These are phyloP conservation scores for Tetracladium setigerum DNA, from an alignment of 495 filamentous ascomycete genomes.

Conservation along the genomic window DNA sequence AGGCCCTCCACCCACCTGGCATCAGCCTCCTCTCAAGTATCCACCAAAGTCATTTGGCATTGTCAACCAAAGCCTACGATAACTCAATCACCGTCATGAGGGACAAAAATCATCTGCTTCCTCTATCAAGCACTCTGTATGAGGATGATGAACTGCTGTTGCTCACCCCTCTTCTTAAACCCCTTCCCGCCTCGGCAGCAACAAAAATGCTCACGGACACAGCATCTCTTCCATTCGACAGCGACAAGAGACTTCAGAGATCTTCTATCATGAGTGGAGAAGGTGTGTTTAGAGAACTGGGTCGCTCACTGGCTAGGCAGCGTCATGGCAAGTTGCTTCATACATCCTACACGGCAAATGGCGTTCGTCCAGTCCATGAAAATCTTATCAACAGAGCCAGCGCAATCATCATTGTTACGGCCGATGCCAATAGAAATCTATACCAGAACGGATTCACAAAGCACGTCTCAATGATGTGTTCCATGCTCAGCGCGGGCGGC, in stretches of 20 bases:
- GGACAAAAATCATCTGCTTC: conserved; percentile 71
- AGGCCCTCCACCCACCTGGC: conserved; percentile 73
- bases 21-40: conserved; percentile 64
- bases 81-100: conserved; percentile 79
- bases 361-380: conserved; percentile 81
- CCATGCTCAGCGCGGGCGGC: conserved; percentile 43
- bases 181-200: conserved; percentile 72
- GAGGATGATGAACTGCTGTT: conserved; percentile 78
- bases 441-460: conserved; percentile 91
- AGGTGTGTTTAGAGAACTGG: conserved; percentile 77
- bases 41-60: conserved; percentile 66
- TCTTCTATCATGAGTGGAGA: conserved; percentile 79
- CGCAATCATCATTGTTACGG: conserved; percentile 79
- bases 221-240: conserved; percentile 38
- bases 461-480: conserved; percentile 88
- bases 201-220: conserved; percentile 36
- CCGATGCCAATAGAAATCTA: conserved; percentile 82
- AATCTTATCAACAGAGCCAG: conserved; percentile 80
- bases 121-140: conserved; percentile 67
- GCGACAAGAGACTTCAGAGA: conserved; percentile 43
- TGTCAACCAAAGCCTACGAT: conserved; percentile 79
- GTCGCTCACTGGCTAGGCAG: conserved; percentile 71
- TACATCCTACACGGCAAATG: conserved; percentile 86
- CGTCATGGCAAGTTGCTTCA: conserved; percentile 76
- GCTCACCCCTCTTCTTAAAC: conserved; percentile 78